Evolutionary conservation across 2,329 filamentous ascomycete genomes (phyloP), one percentile per base, ranked within the genome.

Genomic region (Botryotinia calthae): DNA sequence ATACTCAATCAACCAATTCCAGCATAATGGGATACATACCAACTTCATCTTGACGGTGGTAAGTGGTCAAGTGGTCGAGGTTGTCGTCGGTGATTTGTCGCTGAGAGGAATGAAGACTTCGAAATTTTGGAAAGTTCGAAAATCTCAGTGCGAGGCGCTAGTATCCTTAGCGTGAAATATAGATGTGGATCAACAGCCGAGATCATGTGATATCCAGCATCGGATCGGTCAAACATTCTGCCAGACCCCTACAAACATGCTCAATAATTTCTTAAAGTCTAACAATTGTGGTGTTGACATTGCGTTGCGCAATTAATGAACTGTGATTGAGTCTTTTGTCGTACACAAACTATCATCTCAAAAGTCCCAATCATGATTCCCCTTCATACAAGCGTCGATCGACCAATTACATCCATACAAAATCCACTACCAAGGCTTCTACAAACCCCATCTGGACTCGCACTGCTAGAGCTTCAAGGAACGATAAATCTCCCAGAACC

Each of bases 401-500:
- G 14, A 31, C 34, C 70, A 69, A 22, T 56, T 25, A 42, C 20
- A 34, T 61, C 62, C 25, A 59, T 63, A 25, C 34, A 68, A 34
- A 71, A 81, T 77, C 90, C 93, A 6, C 88, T 98, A 7, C 96
- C 96, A 1, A 82, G 87, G n/a, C 86, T 97, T 75, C 88, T 98
- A 25, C 93, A 95, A 78, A 98, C 95, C 0, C 96, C 96, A 0
- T 90, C 92, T 0, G 96, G 96, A 68, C 88, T 98, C 58, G 95
- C 95, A 28, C 86, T 99, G 63, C 86, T 99, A 73, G 96, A 98
- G 83, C 88, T 99, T 22, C 96, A 99, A 85, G 96, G 95, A 74
- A 93, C 89, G 22, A 91, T 99, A 83, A 95, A 97, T 82, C 85
- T 94, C 1, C 90, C 93, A 12, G 75, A 83, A 2, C 77, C 80